Base-by-base conservation (phyloP, 1,139 yeast species). In the Protomyces inundatus region DNA sequence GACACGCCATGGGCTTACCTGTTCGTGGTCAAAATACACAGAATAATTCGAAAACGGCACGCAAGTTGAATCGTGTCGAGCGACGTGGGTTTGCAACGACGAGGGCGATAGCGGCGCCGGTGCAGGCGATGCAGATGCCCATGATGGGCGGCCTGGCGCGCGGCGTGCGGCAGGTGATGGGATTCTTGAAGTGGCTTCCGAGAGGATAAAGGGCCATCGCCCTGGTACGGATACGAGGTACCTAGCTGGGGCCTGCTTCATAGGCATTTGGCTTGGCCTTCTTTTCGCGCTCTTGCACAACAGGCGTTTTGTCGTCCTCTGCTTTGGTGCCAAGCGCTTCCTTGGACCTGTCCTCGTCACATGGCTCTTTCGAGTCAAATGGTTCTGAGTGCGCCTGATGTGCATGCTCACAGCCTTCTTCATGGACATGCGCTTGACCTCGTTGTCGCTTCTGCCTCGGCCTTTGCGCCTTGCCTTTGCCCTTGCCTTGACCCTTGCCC, bases 21-120 rank as follows among this genome's bases (percentile, higher is more conserved):
- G 98, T 90, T 50, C 86, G 87, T 73, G 98, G 98, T 72, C 98
- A 93, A 80, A 82, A 87, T 68, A 93, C 98, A 23, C 85, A 90
- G 79, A 89, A 87, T 68, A 93, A 93, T 74, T 96, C 95, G 37
- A 81, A 81, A 72, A 93, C 96, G 34, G 98, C 98, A 42, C 85
- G 85, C 77, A 86, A 84, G 76, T 82, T 91, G 76, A 93, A 93
- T 77, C 85, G 82, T 71, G 76, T 88, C 66, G 87, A 88, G 34
- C 48, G 68, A 37, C 60, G 67, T 6, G 56, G 54, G 6, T 66
- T 52, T 23, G 14, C 56, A 2, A 51, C 67, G 16, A 50, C 33
- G 30, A 9, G 23, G 16, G 12, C 36, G 60, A 46, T 14, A 14
- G 32, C 48, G 23, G 23, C 23, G 23, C 23, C 23, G 23, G 23